Evolutionary conservation across 352 stramenopile species (phyloP), one percentile per base, ranked within the genome.

Genomic region (Chloridella minuta): DNA sequence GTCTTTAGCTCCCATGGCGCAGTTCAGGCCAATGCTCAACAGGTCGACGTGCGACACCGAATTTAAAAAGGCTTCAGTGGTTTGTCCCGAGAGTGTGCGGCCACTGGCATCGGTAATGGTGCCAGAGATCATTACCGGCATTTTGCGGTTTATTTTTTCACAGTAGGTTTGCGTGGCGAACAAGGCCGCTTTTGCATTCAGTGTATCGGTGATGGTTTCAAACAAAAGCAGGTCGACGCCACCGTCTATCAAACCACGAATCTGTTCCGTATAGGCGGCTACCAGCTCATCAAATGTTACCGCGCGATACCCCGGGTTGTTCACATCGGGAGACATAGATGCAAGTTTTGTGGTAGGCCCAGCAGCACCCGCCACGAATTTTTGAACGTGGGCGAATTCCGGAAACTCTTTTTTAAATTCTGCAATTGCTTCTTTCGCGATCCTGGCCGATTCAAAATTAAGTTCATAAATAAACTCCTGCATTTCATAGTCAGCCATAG

Each of bases 201-300:
- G 90, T 10, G 95, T 98, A 88, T 98, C 95, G 89, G 98, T 98
- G 86, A 98, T 97, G 1, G 95, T 98, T 89, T 98, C 95, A 0
- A 98, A 93, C 86, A 98, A 95, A 66, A 98, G 89, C 87, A 98
- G 93, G 89, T 98, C 95, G 49, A 90, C 89, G 80, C 95, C 95
- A n/a, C 95, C 95, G 87, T 98, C 94, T 80, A 97, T 91, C 2
- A 98, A 90, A 25, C 91, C 94, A 66, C 40, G 10, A 66, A 95
- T 90, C 88, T 98, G 93, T 87, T 96, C 93, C 87, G 97, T 96
- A 89, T 98, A 98, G 0, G 95, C 93, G 10, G 94, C 91, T 23
- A 97, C 94, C 0, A 98, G 91, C 89, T 98, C 94, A 88, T 98
- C 94, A 90, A 98, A 98, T 27, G 93, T 97, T 24, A 97, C 93